Base-by-base conservation (phyloP, 352 stramenopile genomes). In the Thalassiosira sp. region DNA sequence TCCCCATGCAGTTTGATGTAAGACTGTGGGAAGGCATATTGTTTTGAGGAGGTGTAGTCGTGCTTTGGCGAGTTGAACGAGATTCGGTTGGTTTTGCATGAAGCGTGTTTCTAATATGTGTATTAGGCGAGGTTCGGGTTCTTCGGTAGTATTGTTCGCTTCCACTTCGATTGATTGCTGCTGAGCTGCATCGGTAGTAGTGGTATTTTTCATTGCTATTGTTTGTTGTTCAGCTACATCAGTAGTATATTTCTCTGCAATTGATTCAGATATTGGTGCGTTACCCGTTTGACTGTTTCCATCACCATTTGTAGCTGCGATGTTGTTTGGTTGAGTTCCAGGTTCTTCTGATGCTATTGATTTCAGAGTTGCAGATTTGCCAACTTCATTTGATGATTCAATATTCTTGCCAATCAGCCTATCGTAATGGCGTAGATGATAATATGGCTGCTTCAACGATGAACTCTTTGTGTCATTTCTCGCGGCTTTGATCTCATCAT, bases 41-140 rank as follows among this genome's bases (percentile, higher is more conserved):
- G 75, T 71, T 37, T 60, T 16, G 28, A 91, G 81, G 18, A 91
- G 58, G 45, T 84, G 40, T 0, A 91, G 56, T 43, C 85, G 67
- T 18, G 82, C 79, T 48, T 72, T 57, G 42, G 73, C 85, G 1
- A 91, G 52, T 48, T 79, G 24, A 13, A 82, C 40, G 13, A 91
- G 54, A 45, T 83, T 46, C 20, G 79, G 70, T 62, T 91, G 85
- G 40, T 71, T 68, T 66, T 91, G 85, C 81, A 90, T 88, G 49
- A 91, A 92, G 18, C 87, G 75, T 43, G 86, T 89, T 63, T 81
- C 72, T n/a, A 81, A 45, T 27, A 81, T 57, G 59, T 81, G 72
- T 15, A 81, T 72, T 40, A 81, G 24, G 11, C 65, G 37, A 40
- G 72, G 60, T 43, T 16, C 33, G 45, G n/a, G n/a, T n/a, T 67